These are phyloP conservation scores for Ophiostoma sp. DNA, from an alignment of 2,329 filamentous ascomycete species.

Conservation along the genomic window DNA sequence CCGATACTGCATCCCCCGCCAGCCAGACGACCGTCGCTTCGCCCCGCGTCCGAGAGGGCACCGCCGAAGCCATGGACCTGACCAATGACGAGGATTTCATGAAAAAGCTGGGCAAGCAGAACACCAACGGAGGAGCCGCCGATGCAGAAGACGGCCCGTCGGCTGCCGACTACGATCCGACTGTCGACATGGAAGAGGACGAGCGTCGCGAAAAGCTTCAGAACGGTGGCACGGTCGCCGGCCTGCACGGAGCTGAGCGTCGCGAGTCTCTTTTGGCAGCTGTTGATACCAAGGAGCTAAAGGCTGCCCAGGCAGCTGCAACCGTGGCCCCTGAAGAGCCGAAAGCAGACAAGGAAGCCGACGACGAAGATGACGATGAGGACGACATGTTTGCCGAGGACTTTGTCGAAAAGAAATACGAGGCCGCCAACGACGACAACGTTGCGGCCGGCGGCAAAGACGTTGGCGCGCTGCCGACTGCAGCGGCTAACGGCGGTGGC, in stretches of 20 bases:
- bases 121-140: conserved; percentile 24
- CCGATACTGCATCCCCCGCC: conserved; percentile 41
- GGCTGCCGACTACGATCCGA: conserved; percentile 92
- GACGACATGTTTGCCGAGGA: conserved; percentile 88
- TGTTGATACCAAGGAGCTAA: conserved; percentile 34
- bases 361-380: conserved; percentile 21
- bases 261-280: conserved; percentile 33
- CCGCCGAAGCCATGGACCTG: conserved; percentile 60
- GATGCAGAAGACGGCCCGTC: conserved; percentile 70
- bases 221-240: conserved; percentile 51
- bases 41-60: conserved; percentile 46
- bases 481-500: conserved; percentile 61
- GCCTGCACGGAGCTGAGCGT: conserved; percentile 47
- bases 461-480: conserved; percentile 46
- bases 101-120: conserved; percentile 55
- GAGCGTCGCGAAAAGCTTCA: conserved; percentile 68
- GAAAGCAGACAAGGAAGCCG: not conserved
- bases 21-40: conserved; percentile 41
- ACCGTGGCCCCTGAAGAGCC: conserved; percentile 22
- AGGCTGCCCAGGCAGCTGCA: conserved; percentile 31
- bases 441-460: conserved; percentile 40
- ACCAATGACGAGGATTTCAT: conserved; percentile 67
- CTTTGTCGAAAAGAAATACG: conserved; percentile 66
- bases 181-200: conserved; percentile 83
- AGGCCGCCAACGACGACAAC: conserved; percentile 41